These are phyloP conservation scores for Coemansia furcata DNA, from an alignment of 192 early-diverging fungal species.

Conservation along the genomic window DNA sequence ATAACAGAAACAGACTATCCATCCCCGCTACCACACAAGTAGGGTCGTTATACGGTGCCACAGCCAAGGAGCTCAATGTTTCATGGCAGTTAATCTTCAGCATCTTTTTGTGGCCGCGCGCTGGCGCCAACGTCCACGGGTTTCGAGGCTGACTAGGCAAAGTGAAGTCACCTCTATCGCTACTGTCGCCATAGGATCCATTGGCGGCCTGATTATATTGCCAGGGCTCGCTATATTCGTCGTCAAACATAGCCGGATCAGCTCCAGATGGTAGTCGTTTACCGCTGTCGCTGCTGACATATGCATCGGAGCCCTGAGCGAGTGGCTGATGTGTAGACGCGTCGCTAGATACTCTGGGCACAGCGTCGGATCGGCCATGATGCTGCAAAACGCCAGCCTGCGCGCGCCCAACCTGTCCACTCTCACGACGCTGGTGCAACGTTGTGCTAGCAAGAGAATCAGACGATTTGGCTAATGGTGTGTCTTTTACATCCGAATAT, in stretches of 20 bases:
- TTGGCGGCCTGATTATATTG: not conserved
- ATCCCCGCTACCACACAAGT: conserved; percentile 28
- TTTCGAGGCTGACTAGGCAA: not conserved
- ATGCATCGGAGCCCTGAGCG: not conserved
- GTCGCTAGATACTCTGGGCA: not conserved
- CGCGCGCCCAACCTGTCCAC: not conserved
- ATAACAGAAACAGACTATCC: conserved; percentile 30
- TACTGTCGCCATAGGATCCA: not conserved
- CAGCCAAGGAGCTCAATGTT: conserved; percentile 31
- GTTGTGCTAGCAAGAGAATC: conserved; percentile 2
- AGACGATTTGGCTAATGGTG: conserved; percentile 10
- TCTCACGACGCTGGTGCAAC: conserved; percentile 15
- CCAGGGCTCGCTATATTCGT: not conserved
- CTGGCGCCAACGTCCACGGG: conserved; percentile 27
- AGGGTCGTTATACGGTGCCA: conserved; percentile 22
- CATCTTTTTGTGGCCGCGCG: conserved; percentile 14
- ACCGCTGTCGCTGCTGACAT: not conserved
- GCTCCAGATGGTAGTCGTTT: not conserved
- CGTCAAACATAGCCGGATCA: not conserved
- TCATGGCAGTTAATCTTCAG: conserved; percentile 15
- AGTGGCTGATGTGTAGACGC: not conserved
- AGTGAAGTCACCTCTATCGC: not conserved
- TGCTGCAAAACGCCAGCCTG: not conserved
- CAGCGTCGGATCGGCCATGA: not conserved
- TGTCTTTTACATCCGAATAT: not conserved